These are phyloP conservation scores for Tulasnella sp. DNA, from an alignment of 768 basidiomycete species.

Conservation along the genomic window DNA sequence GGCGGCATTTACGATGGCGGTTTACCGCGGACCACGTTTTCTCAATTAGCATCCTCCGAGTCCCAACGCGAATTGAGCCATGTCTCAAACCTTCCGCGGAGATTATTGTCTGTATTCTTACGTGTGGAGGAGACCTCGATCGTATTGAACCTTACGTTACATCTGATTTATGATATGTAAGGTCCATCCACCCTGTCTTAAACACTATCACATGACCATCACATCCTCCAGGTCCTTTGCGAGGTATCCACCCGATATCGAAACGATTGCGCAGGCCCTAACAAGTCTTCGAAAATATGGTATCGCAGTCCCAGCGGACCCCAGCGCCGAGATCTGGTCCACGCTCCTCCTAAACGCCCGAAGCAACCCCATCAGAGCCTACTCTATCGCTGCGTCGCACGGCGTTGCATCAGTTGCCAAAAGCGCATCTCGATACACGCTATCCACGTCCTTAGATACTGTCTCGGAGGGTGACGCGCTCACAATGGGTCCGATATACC, in stretches of 20 bases:
- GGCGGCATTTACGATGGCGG: no score
- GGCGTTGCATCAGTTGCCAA: constrained; percentile 65
- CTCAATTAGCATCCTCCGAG: no score
- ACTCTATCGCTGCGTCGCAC: constrained; percentile 54
- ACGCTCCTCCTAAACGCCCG: constrained; percentile 60
- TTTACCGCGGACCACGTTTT: no score
- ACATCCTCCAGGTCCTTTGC: background rate
- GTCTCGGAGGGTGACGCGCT: constrained; percentile 61
- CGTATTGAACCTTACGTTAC: constrained; percentile 1
- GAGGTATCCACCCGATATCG: background rate
- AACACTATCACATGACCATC: background rate
- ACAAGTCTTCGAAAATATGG: background rate
- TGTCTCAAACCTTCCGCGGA: no score
- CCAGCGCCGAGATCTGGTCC: background rate
- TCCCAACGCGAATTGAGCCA: no score
- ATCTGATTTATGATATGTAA: constrained; percentile 9
- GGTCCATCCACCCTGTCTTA: background rate
- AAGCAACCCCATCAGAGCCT: constrained; percentile 56
- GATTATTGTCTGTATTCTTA: background rate
- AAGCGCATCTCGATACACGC: constrained; percentile 59
- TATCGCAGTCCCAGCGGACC: background rate
- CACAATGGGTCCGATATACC: constrained; percentile 61
- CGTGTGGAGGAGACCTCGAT: background rate
- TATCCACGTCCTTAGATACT: constrained; percentile 55
- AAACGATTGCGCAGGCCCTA: background rate